These are phyloP conservation scores for Pinus tabuliformis DNA, from an alignment of 75 land plant genomes.

Conservation along the genomic window DNA sequence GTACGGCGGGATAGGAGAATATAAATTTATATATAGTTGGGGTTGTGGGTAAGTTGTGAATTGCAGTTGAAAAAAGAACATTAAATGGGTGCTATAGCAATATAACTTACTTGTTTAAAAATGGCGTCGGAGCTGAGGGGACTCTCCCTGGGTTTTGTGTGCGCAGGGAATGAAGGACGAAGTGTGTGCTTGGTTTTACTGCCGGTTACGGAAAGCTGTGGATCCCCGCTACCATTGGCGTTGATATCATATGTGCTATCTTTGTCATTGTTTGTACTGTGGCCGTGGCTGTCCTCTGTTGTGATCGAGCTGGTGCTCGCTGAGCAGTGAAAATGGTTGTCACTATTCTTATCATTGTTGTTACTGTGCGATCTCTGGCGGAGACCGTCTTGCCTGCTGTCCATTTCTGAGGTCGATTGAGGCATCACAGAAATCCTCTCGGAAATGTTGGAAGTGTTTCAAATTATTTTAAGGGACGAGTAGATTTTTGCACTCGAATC, in stretches of 20 bases:
- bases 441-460: no score
- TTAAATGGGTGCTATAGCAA: not conserved
- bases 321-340: not conserved
- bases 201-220: no score
- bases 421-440: no score
- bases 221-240: not conserved
- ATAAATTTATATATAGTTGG: no score
- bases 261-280: not conserved
- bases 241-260: not conserved
- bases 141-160: slow-evolving; percentile 62
- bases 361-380: no score
- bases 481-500: no score
- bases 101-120: slow-evolving; percentile 54
- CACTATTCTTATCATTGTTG: no score
- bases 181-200: slow-evolving; percentile 7
- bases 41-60: not conserved
- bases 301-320: not conserved
- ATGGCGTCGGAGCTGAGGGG: slow-evolving; percentile 87
- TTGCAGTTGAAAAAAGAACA: not conserved
- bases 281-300: not conserved
- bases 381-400: no score
- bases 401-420: no score
- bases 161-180: slow-evolving; percentile 66
- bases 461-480: no score
- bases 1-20: not conserved